These are phyloP conservation scores for Penicillium digitatum DNA, from an alignment of 2,329 filamentous ascomycete species.

Conservation along the genomic window DNA sequence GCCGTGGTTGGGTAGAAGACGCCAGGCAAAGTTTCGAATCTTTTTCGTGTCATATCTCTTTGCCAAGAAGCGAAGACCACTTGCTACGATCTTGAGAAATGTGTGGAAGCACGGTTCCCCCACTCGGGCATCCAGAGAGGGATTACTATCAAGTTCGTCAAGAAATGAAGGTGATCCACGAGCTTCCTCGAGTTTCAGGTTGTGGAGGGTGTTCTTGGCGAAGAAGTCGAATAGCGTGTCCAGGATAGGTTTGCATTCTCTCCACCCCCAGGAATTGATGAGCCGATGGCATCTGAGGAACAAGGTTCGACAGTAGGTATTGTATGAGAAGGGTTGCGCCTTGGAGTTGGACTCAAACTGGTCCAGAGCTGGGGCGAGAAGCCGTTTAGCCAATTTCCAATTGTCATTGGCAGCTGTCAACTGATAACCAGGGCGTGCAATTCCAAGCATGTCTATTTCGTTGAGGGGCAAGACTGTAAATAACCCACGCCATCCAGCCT, in stretches of 20 bases:
- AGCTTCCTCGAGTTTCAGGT: constrained; percentile 51
- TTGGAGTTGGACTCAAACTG: constrained; percentile 45
- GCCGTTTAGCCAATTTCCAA: constrained; percentile 48
- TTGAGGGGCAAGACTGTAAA: constrained; percentile 53
- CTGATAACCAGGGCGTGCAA: constrained; percentile 42
- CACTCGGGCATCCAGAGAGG: constrained; percentile 42
- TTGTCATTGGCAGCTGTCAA: constrained; percentile 43
- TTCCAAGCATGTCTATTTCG: constrained; percentile 51
- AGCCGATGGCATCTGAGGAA: constrained; percentile 53
- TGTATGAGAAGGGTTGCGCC: constrained; percentile 45
- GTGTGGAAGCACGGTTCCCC: constrained; percentile 57
- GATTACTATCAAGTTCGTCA: constrained; percentile 45
- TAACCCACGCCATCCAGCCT: constrained; percentile 42
- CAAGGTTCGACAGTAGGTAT: constrained; percentile 52
- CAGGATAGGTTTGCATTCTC: constrained; percentile 52
- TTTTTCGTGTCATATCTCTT: constrained; percentile 50
- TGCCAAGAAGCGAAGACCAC: constrained; percentile 49
- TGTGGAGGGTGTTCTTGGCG: constrained; percentile 50
- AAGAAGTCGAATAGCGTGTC: constrained; percentile 58
- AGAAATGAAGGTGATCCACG: constrained; percentile 54
- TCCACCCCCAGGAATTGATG: constrained; percentile 56
- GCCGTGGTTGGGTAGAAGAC: constrained; percentile 58
- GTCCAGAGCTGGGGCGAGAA: constrained; percentile 48
- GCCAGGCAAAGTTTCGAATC: constrained; percentile 54
- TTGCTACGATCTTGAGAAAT: constrained; percentile 55